Evolutionary conservation across 805 yeast genomes (phyloP).

Genomic region (Wickerhamiella brachini): DNA sequence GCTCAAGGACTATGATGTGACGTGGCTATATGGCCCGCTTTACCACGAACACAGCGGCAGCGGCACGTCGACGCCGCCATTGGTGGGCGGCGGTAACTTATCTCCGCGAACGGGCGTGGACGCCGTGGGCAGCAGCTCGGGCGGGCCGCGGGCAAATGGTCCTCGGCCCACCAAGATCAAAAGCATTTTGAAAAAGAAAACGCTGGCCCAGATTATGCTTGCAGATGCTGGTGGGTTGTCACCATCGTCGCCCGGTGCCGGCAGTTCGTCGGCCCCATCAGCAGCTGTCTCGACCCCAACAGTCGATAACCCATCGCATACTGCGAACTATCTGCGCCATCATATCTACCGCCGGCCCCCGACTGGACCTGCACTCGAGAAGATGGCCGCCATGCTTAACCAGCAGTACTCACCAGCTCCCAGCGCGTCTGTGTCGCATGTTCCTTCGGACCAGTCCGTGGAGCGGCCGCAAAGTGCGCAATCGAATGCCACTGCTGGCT

Average conservation of each 20-base stretch:
- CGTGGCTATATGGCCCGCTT: constrained; percentile 95
- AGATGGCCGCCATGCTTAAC: constrained; percentile 22
- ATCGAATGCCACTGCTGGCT: not conserved
- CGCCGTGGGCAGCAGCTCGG: not conserved
- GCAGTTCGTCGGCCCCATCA: constrained; percentile 2
- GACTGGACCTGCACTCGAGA: constrained; percentile 18
- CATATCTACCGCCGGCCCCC: constrained; percentile 27
- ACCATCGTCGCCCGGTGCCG: constrained; percentile 8
- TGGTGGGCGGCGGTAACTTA: not conserved
- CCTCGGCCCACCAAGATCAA: constrained; percentile 31
- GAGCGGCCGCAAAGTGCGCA: not conserved
- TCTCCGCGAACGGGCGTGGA: not conserved
- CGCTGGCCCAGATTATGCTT: constrained; percentile 70
- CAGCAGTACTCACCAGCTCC: constrained; percentile 17
- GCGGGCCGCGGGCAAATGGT: not conserved
- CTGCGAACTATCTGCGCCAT: constrained; percentile 24
- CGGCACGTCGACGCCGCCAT: not conserved
- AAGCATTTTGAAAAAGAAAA: constrained; percentile 78
- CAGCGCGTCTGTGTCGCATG: not conserved
- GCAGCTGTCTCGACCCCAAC: not conserved
- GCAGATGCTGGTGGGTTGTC: constrained; percentile 15
- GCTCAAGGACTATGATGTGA: constrained; percentile 93
- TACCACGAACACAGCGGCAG: constrained; percentile 29
- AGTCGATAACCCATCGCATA: constrained; percentile 4
- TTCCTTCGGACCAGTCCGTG: constrained; percentile 3